Base-by-base conservation (phyloP, 2,329 filamentous ascomycete genomes). In the Xylariaceae sp. region DNA sequence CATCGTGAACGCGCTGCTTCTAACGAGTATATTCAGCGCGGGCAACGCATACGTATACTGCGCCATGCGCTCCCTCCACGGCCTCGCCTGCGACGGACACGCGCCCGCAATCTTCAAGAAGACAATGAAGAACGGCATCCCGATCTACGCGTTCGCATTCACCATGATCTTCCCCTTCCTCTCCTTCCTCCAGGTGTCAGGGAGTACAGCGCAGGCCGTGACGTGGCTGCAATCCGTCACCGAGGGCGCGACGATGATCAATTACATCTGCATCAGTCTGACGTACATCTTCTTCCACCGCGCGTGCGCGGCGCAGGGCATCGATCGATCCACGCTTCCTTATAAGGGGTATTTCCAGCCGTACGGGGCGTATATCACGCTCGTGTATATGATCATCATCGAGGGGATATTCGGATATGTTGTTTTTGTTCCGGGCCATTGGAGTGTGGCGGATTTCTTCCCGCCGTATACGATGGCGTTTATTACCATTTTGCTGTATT, bases 21-120 rank as follows among this genome's bases (percentile, higher is more conserved):
- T 86, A 51, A 82, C 80, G 0, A 80, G 82, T 17, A 81, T 83
- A 13, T 84, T 86, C 65, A 82, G 78, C 54, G 83, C 84, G 1
- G 84, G 83, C 1, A 86, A 86, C 70, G 82, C 80, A 35, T 84
- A 84, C 66, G 79, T 83, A 56, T 87, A 84, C 71, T 83, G 80
- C 60, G 82, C 82, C 18, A 85, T 82, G 61, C 80, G 84, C 57
- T 82, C 81, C 57, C 73, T 87, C n/a, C 82, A 84, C 66, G 83
- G 82, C 13, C 76, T 87, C 17, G 81, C 81, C 0, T 74, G 81
- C 51, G 82, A 84, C 60, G 80, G 81, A 35, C 80, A 83, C 62
- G 82, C 82, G 0, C 83, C 73, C 52, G 73, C 66, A 35, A 64
- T 85, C 60, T 76, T 86, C 57, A 75, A 77, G 4, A 79, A 76